phyloP scores from a whole-genome alignment of 768 basidiomycete genomes.

The Tulasnella sp. region DNA sequence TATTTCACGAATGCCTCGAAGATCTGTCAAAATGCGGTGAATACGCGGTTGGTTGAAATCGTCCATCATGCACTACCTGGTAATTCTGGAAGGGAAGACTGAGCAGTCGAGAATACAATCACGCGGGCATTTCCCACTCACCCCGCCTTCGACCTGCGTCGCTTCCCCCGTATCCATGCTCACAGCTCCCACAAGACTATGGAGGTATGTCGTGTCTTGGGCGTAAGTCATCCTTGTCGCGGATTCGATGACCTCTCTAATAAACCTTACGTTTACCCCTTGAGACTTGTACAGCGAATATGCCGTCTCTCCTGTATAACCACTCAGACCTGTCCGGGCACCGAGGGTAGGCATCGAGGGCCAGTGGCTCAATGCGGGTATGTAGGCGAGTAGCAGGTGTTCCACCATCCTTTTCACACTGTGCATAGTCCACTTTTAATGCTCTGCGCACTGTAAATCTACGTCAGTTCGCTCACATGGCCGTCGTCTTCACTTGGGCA shows the following conservation, averaged over 20 bases:
- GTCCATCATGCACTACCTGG: no score
- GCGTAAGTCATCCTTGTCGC: constrained; percentile 78
- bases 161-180: constrained; percentile 65
- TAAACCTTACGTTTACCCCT: constrained; percentile 46
- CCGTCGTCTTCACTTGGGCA: constrained; percentile 40
- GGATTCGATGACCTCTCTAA: constrained; percentile 63
- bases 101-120: no score
- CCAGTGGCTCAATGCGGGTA: constrained; percentile 44
- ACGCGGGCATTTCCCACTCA: not conserved
- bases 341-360: constrained; percentile 47
- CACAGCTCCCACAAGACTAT: constrained; percentile 59
- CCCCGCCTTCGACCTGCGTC: constrained; percentile 51
- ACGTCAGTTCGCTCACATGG: not conserved
- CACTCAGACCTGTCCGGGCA: constrained; percentile 23
- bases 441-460: not conserved
- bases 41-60: no score
- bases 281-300: constrained; percentile 42
- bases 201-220: constrained; percentile 59
- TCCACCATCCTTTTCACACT: constrained; percentile 48
- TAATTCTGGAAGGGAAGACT: not conserved
- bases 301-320: constrained; percentile 38
- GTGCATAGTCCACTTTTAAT: constrained; percentile 13
- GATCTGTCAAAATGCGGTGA: constrained; percentile 51
- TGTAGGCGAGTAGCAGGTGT: constrained; percentile 45
- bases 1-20: constrained; percentile 69